Conservation (phyloP, 345 rosid genomes). For the Salix brachista region DNA sequence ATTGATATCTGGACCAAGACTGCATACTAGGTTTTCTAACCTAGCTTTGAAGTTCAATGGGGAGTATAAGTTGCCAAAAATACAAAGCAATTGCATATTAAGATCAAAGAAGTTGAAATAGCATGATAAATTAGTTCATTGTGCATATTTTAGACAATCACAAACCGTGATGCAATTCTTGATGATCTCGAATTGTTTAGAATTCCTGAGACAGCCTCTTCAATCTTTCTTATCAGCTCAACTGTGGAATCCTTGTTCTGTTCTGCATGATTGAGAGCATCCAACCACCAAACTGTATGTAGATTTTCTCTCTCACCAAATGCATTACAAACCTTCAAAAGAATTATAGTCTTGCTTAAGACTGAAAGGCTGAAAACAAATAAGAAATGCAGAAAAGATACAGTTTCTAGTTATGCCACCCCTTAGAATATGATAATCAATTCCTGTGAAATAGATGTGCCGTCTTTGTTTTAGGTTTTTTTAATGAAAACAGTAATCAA, state of each 20-base stretch:
- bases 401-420: too few species aligned
- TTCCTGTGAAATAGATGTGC: too few species aligned
- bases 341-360: not conserved
- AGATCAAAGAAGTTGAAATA: too few species aligned
- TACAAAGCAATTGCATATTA: too few species aligned
- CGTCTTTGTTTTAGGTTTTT: too few species aligned
- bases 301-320: slow-evolving; percentile 40
- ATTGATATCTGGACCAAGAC: not conserved
- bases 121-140: too few species aligned
- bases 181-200: slow-evolving; percentile 54
- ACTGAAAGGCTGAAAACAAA: not conserved
- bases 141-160: not conserved
- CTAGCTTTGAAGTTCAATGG: too few species aligned
- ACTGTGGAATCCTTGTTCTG: slow-evolving; percentile 51
- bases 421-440: too few species aligned
- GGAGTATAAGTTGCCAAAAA: too few species aligned
- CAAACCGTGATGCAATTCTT: slow-evolving; percentile 48
- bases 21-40: too few species aligned
- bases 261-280: slow-evolving; percentile 64
- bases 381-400: too few species aligned
- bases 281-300: slow-evolving; percentile 76
- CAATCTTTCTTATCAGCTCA: slow-evolving; percentile 77
- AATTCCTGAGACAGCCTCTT: slow-evolving; percentile 69
- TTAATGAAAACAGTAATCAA: too few species aligned
- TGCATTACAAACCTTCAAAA: slow-evolving; percentile 61